A percentile compares a stretch with the other conserved stretches of the same genome.
phyloP scores from a whole-genome alignment of 2,329 filamentous ascomycete genomes.

The Trichoderma sp. region DNA sequence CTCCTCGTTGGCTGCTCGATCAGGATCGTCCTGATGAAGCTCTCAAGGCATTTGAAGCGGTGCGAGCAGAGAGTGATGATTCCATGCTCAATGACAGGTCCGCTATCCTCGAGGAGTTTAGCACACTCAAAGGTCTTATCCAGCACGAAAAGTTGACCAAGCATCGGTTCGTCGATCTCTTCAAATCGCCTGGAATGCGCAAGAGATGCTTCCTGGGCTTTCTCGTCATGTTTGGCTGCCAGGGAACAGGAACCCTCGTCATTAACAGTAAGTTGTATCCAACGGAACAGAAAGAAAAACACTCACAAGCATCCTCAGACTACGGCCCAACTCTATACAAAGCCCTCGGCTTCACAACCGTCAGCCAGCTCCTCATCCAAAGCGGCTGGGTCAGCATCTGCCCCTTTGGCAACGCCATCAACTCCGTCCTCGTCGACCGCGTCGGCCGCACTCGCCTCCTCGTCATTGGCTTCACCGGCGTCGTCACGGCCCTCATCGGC shows the following conservation, averaged over 20 bases:
- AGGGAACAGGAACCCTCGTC: constrained; percentile 1
- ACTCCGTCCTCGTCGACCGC: constrained; percentile 2
- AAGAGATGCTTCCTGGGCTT: constrained; percentile 7
- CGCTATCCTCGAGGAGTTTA: background rate
- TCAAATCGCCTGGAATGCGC: background rate
- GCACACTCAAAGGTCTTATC: background rate
- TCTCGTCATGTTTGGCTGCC: constrained; percentile 2
- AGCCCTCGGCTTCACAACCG: constrained; percentile 9
- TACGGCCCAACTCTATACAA: constrained; percentile 18
- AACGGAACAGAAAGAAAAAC: background rate
- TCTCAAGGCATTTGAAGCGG: constrained; percentile 4
- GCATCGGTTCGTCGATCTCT: constrained; percentile 11
- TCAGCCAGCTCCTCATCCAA: constrained; percentile 4
- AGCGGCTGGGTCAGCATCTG: constrained; percentile 6
- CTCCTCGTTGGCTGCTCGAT: constrained; percentile 7
- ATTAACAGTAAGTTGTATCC: constrained; percentile 1
- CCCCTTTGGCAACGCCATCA: constrained; percentile 9
- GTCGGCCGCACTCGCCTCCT: constrained; percentile 14
- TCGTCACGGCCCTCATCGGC: constrained; percentile 11
- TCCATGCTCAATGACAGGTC: background rate
- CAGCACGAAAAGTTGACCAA: constrained; percentile 4
- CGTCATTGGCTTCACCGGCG: background rate
- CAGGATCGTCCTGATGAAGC: constrained; percentile 7
- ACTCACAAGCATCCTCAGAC: background rate
- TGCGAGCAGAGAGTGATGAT: constrained; percentile 1